Percentiles rank a stretch among this genome's conserved stretches.
These are phyloP conservation scores for Heterobasidion occidentale DNA, from an alignment of 1,284 basidiomycete species.

Conservation along the genomic window DNA sequence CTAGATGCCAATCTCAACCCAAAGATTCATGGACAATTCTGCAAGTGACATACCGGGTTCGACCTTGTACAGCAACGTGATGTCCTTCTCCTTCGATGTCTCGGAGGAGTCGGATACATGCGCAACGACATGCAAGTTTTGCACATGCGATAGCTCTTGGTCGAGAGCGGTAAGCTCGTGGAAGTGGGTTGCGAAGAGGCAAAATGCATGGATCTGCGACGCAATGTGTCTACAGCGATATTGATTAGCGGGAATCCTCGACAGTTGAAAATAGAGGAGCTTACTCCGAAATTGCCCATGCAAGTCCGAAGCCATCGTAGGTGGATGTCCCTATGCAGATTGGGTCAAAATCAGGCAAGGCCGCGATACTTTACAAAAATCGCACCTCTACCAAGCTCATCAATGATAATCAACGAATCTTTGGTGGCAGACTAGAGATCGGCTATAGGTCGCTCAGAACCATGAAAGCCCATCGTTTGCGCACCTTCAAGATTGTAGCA, in stretches of 20 bases:
- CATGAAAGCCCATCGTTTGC: conserved; percentile 16
- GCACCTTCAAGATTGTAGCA: conserved; percentile 86
- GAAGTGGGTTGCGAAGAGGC: conserved; percentile 97
- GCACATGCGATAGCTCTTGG: conserved; percentile 80
- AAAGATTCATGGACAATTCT: neutral
- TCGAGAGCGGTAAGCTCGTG: conserved; percentile 94
- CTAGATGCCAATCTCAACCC: conserved; percentile 20
- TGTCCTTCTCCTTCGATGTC: conserved; percentile 69
- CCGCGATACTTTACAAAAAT: neutral
- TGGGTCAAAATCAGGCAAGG: neutral
- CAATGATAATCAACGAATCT: conserved; percentile 95
- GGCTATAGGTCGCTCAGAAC: neutral
- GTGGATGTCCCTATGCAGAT: conserved; percentile 76
- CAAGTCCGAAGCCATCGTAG: conserved; percentile 97
- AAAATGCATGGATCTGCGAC: conserved; percentile 85
- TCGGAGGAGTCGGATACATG: conserved; percentile 68
- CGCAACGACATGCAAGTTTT: conserved; percentile 94
- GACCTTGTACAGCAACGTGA: conserved; percentile 93
- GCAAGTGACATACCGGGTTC: conserved; percentile 62
- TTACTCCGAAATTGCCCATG: conserved; percentile 98
- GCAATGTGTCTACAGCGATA: conserved; percentile 72
- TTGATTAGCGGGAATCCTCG: neutral
- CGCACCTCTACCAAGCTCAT: conserved; percentile 89
- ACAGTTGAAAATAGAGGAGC: conserved; percentile 14
- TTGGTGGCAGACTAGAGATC: conserved; percentile 74